Conservation (phyloP, 768 basidiomycete species). For the Tylopilus vinaceipallidus region DNA sequence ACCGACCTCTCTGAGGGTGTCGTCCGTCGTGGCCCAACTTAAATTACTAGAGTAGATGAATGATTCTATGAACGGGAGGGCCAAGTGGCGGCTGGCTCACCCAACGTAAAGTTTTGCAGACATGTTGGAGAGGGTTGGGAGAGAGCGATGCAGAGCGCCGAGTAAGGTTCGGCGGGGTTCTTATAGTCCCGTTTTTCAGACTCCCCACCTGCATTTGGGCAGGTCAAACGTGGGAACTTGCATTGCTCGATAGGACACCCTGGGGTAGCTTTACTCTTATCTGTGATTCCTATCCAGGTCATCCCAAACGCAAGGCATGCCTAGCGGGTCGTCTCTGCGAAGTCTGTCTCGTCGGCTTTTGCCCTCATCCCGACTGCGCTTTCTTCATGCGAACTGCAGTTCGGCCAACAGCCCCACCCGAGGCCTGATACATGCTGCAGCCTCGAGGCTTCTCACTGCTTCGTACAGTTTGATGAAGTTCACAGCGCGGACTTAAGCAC, state of each 20-base stretch:
- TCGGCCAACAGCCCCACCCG: neutral
- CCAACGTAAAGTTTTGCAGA: constrained; percentile 33
- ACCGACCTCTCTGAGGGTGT: constrained; percentile 25
- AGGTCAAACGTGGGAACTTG: constrained; percentile 14
- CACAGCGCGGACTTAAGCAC: neutral
- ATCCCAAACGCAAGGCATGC: neutral
- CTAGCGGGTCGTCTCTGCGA: too few species aligned
- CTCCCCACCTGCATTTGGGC: constrained; percentile 32
- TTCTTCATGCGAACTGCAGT: neutral
- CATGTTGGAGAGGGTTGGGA: constrained; percentile 23
- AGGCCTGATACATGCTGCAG: neutral
- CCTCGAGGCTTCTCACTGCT: constrained; percentile 10
- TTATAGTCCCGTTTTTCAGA: constrained; percentile 34
- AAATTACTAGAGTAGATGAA: constrained; percentile 23
- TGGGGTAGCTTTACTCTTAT: constrained; percentile 5
- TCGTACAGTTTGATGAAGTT: constrained; percentile 3
- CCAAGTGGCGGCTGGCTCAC: constrained; percentile 16
- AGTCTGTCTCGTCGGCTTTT: too few species aligned
- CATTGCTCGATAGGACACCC: neutral
- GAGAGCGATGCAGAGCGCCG: constrained; percentile 10
- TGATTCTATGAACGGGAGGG: neutral
- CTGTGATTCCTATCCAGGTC: constrained; percentile 2
- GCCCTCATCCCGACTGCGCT: neutral
- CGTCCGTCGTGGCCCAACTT: constrained; percentile 35
- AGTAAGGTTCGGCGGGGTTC: constrained; percentile 22